Evolutionary conservation across 805 yeast species (phyloP).

Genomic region (Ogataea degrootiae): DNA sequence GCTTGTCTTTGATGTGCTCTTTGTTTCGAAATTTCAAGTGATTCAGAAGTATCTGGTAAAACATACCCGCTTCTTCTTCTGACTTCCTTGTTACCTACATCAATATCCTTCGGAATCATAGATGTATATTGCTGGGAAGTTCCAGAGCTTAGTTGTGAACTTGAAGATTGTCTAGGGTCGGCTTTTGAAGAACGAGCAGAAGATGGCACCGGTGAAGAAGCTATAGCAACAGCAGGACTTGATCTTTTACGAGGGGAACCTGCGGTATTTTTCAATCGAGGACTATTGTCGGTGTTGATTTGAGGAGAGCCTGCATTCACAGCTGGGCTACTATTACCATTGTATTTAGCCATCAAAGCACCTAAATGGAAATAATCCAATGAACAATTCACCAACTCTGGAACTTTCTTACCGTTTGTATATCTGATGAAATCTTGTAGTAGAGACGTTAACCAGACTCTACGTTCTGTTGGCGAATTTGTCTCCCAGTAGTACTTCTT

Average conservation of each 20-base stretch:
- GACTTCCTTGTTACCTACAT: background rate
- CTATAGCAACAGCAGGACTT: too few species aligned
- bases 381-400: constrained; percentile 47
- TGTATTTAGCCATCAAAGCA: constrained; percentile 9
- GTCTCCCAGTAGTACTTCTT: constrained; percentile 86
- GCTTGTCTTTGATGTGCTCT: constrained; percentile 2
- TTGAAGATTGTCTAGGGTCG: too few species aligned
- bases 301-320: background rate
- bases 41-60: constrained; percentile 1
- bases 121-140: too few species aligned
- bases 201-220: too few species aligned
- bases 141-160: too few species aligned
- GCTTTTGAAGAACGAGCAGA: too few species aligned
- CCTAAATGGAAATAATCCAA: constrained; percentile 32
- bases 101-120: too few species aligned
- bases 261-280: too few species aligned
- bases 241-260: too few species aligned
- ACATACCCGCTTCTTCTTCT: background rate
- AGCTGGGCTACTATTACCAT: background rate
- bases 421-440: constrained; percentile 50
- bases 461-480: constrained; percentile 49
- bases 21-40: background rate
- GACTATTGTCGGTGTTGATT: too few species aligned
- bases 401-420: constrained; percentile 47
- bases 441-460: constrained; percentile 51